Base-by-base conservation (phyloP, 1,139 yeast species). In the Candida sp. region DNA sequence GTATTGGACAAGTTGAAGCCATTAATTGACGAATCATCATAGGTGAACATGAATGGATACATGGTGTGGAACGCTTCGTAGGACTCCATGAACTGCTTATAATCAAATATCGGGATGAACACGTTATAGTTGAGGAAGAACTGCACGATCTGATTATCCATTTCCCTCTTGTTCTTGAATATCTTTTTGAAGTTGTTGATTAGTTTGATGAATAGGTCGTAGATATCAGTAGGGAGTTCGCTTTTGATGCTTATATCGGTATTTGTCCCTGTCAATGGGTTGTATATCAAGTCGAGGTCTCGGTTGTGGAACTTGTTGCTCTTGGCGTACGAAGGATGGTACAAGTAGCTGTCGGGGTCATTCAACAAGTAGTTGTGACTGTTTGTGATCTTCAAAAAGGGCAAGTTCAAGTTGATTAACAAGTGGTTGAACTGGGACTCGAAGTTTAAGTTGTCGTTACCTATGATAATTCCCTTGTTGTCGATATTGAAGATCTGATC, bases 81-180 rank as follows among this genome's bases (percentile, higher is more conserved):
- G 48, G 77, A 75, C 58, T 77, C 80, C 78, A 83, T 84, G 59
- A 85, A 84, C 41, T 73, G 66, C 46, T 76, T 78, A 57, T 81
- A 84, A 60, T 84, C 88, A 54, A 85, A 76, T n/a, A 85, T 80
- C 8, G 89, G 89, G 30, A 85, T 77, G 54, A 84, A 73, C 22
- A 78, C 74, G 63, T 85, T 85, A 61, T 82, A 78, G 58, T 83
- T 80, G 50, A 83, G 70, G 59, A 85, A 85, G 60, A 74, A 85
- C 47, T 81, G 77, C 55, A 74, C 69, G 34, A 85, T 74, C 49
- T 83, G 78, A 50, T 76, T 72, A 58, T 85, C 89, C 54, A 84
- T 62, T 52, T 80, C 82, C 47, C 70, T 72, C 53, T 77, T 78
- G 42, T 67, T 65, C 41, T 66, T 65, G 60, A 80, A 79, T 3